Evolutionary conservation across 371 early-diverging fungal species (phyloP), one percentile per base, ranked within the genome.

Genomic region (Mucor lusitanicus): DNA sequence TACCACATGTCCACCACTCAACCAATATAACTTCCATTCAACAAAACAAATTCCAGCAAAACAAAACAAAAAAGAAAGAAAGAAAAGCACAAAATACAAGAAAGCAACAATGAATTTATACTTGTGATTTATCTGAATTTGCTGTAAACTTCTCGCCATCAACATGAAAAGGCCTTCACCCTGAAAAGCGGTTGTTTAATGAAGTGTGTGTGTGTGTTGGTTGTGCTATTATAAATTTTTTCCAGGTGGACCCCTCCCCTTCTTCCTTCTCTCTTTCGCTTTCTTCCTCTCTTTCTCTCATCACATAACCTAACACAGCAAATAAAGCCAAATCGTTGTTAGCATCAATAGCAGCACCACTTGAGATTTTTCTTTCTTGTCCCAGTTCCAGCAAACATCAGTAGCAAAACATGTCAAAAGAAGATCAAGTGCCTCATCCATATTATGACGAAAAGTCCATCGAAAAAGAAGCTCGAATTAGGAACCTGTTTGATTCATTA

Each of bases 361-460:
- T 46, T 21, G 17, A 19, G 19, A 17, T n/a, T 46, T 50, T 50
- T 50, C 21, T 19, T 25, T 25, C 13, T 50, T 50, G 50, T 50
- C 23, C 25, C 12, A 50, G 50, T 21, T 50, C 25, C 25, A 50
- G 25, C 21, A 23, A 50, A 50, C 5, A 50, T 25, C 25, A 12
- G 5, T 12, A 37, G 37, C 37, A 37, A 37, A 50, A n/a, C 50
- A 50, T 50, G 53, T 63, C 48, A 53, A 19, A 50, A 32, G 42
- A 59, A 6, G 32, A 55, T 32, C 30, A 55, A 55, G 28, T 30
- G 23, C 67, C 73, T 48, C 80, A 79, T 65, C 80, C 82, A 19
- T 82, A 79, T 53, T 79, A 70, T 64, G 80, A 80, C 64, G 83
- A 83, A 64, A 77, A 75, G 35, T 72, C 73, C 13, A 65, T 27